Evolutionary conservation across 306 rosid species (phyloP), one percentile per base, ranked within the genome.

Genomic region (Fagus sylvatica): DNA sequence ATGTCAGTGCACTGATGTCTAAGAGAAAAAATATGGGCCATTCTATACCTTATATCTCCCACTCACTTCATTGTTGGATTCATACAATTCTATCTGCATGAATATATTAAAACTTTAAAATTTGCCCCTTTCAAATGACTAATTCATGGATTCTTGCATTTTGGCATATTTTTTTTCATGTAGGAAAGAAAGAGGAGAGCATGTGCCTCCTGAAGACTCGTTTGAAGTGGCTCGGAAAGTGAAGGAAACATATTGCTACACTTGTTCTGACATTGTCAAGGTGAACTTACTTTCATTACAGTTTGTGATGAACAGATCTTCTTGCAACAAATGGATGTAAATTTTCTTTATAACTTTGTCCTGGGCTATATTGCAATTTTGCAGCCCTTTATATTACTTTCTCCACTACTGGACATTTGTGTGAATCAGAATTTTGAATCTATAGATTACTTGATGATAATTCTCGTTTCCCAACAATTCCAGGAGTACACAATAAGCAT

Each of bases 161-260:
- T 73, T 75, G 28, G 28, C 28, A 22, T 73, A 70, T 53, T 75
- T 73, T 76, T 65, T 75, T 80, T 79, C 36, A n/a, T 85, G 87
- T 76, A 93, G 99, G 99, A 96, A 91, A 88, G 99, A 96, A 91
- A 88, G 99, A 93, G 98, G 99, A 79, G 99, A 96, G 87, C 90
- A 96, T 83, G 72, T 96, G 75, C 99, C 99, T 3, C 98, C 97
- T 5, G 99, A 96, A 74, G 99, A 93, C 76, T 93, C 98, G 28
- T 96, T 93, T 86, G 99, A 96, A 53, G 99, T 96, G 73, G 99
- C 99, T 62, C 91, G 98, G 72, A 91, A 91, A 93, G 97, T 96
- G 81, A 96, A 96, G 86, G 99, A 96, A 83, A 88, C 84, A 84
- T 81, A 93, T 90, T 96, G 99, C 87, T 96, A 96, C 85, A 96